Conservation (phyloP, 2,329 filamentous ascomycete genomes). For the Zymoseptoria passerinii region DNA sequence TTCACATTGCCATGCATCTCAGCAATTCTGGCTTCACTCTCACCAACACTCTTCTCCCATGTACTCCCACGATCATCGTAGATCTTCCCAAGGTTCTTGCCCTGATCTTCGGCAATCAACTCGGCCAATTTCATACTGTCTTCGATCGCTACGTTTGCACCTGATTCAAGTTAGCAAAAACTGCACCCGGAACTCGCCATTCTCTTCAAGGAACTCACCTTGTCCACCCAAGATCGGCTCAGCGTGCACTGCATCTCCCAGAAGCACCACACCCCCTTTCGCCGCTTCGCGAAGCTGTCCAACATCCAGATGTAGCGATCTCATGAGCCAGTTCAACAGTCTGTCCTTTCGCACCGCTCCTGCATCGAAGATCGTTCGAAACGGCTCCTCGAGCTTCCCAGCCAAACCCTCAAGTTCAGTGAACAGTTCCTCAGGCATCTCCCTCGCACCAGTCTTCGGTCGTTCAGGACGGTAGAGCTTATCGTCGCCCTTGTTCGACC, state of each 20-base stretch:
- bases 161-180: background rate
- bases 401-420: conserved; percentile 26
- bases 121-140: conserved; percentile 32
- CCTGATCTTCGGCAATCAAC: conserved; percentile 16
- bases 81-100: conserved; percentile 12
- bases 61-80: conserved; percentile 11
- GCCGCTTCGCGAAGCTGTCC: conserved; percentile 21
- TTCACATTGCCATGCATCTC: conserved; percentile 18
- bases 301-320: conserved; percentile 20
- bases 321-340: conserved; percentile 37
- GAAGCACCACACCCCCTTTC: conserved; percentile 23
- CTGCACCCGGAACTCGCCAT: too few relatives aligned
- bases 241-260: conserved; percentile 36
- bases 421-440: conserved; percentile 31
- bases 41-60: conserved; percentile 19
- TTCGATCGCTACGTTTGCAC: conserved; percentile 34
- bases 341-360: conserved; percentile 28
- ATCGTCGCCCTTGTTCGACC: conserved; percentile 19
- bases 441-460: conserved; percentile 23
- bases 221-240: conserved; percentile 35
- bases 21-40: conserved; percentile 18
- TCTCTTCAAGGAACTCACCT: conserved; percentile 10
- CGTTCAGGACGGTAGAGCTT: conserved; percentile 30
- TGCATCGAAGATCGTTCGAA: conserved; percentile 28
- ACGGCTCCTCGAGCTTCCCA: conserved; percentile 24